These are phyloP conservation scores for Hypoxylon sp. DNA, from an alignment of 2,329 filamentous ascomycete genomes.

Conservation along the genomic window DNA sequence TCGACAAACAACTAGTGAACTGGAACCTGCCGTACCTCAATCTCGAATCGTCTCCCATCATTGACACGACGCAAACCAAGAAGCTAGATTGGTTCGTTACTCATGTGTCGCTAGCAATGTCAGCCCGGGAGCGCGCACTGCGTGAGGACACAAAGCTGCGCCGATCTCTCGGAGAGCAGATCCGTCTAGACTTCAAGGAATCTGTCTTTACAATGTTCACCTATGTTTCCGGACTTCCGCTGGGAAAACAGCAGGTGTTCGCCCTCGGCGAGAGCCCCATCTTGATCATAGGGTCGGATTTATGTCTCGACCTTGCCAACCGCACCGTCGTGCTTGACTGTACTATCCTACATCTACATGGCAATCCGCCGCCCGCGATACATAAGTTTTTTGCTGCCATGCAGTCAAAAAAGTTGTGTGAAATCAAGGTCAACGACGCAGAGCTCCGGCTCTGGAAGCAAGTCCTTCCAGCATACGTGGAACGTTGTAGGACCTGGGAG, in stretches of 20 bases:
- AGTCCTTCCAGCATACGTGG: conserved; percentile 57
- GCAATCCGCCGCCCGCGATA: neutral
- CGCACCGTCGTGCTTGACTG: neutral
- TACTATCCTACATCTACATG: neutral
- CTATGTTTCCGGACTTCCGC: neutral
- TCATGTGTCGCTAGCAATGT: neutral
- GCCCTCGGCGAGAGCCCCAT: neutral
- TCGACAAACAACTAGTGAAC: conserved; percentile 6
- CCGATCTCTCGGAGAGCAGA: neutral
- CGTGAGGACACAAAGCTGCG: neutral
- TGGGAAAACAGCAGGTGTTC: neutral
- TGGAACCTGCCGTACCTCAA: conserved; percentile 40
- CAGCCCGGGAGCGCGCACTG: neutral
- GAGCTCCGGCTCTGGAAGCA: conserved; percentile 68
- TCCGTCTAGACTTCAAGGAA: neutral
- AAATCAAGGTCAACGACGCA: conserved; percentile 57
- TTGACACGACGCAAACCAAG: conserved; percentile 2
- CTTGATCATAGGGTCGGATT: neutral
- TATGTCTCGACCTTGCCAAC: neutral
- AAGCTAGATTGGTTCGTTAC: neutral
- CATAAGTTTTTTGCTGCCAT: neutral
- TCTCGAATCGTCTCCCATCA: conserved; percentile 19
- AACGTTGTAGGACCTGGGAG: conserved; percentile 62
- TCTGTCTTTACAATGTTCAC: neutral
- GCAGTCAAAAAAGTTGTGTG: neutral